Percentiles rank a stretch among this genome's conserved stretches.
Conservation (phyloP, 805 yeast genomes). For the Saturnispora galanensis region DNA sequence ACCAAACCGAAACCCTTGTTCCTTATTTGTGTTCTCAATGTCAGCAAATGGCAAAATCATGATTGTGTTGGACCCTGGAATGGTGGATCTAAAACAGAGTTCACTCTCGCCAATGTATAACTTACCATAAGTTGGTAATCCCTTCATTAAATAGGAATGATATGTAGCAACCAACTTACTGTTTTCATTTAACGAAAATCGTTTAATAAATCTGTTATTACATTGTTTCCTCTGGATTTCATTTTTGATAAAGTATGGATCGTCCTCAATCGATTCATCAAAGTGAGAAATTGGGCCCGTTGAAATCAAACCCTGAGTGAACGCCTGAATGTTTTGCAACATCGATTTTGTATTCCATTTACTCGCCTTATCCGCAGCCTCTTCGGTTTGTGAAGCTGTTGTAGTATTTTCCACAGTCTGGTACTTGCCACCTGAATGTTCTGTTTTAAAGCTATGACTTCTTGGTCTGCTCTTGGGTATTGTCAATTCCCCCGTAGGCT, state of each 20-base stretch:
- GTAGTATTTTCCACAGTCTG: constrained; percentile 1
- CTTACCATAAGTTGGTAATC: constrained; percentile 77
- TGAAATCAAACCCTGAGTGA: constrained; percentile 20
- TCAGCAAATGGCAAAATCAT: constrained; percentile 77
- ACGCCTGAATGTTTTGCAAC: constrained; percentile 22
- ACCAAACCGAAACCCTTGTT: constrained; percentile 58
- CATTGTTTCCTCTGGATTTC: constrained; percentile 30
- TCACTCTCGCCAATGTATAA: constrained; percentile 58
- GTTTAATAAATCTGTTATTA: constrained; percentile 27
- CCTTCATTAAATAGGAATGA: constrained; percentile 55
- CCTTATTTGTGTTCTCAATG: constrained; percentile 58
- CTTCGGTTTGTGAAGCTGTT: background rate
- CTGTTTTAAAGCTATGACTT: background rate
- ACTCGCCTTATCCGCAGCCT: background rate
- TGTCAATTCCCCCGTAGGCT: background rate
- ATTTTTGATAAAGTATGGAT: constrained; percentile 39
- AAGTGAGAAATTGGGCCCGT: constrained; percentile 41
- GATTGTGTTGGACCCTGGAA: constrained; percentile 68
- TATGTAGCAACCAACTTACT: constrained; percentile 57
- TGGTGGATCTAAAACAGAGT: constrained; percentile 70
- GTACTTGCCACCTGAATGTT: background rate
- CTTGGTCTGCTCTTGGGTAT: background rate
- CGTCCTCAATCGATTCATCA: constrained; percentile 35
- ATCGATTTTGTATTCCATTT: constrained; percentile 22
- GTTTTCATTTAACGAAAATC: constrained; percentile 51